Percentiles rank a stretch among this genome's conserved stretches.
These are phyloP conservation scores for Rhizophagus clarus DNA, from an alignment of 192 early-diverging fungal species.

Conservation along the genomic window DNA sequence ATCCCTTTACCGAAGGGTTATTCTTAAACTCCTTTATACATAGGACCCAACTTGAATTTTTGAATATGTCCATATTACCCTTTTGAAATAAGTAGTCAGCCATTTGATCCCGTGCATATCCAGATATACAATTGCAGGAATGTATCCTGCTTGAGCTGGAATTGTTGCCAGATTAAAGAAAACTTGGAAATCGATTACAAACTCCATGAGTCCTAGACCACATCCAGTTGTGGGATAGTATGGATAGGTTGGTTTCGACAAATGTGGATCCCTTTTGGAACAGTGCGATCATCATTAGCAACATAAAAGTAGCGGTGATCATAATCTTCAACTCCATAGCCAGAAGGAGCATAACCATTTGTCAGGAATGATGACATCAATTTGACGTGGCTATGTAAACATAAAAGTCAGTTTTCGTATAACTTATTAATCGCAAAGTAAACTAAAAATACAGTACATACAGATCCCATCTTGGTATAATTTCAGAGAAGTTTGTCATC, in stretches of 20 bases:
- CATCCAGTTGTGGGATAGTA: neutral
- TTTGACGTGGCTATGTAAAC: no score
- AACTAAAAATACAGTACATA: neutral
- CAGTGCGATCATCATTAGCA: neutral
- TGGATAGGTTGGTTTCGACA: neutral
- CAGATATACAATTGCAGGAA: neutral
- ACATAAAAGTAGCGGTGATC: conserved; percentile 20
- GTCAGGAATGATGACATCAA: no score
- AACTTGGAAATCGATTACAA: neutral
- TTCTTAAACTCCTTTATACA: conserved; percentile 10
- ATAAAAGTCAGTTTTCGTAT: no score
- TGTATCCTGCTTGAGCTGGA: neutral
- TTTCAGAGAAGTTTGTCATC: neutral
- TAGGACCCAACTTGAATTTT: neutral
- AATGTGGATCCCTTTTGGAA: neutral
- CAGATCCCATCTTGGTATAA: neutral
- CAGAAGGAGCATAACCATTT: no score
- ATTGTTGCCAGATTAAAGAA: neutral
- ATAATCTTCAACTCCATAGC: neutral
- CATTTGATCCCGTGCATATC: conserved; percentile 9
- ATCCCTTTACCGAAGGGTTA: neutral
- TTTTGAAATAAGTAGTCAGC: neutral
- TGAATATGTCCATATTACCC: neutral
- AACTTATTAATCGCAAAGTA: no score
- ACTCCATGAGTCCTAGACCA: neutral